Conservation (phyloP, 1,284 basidiomycete species). For the Ceratobasidium sp. region DNA sequence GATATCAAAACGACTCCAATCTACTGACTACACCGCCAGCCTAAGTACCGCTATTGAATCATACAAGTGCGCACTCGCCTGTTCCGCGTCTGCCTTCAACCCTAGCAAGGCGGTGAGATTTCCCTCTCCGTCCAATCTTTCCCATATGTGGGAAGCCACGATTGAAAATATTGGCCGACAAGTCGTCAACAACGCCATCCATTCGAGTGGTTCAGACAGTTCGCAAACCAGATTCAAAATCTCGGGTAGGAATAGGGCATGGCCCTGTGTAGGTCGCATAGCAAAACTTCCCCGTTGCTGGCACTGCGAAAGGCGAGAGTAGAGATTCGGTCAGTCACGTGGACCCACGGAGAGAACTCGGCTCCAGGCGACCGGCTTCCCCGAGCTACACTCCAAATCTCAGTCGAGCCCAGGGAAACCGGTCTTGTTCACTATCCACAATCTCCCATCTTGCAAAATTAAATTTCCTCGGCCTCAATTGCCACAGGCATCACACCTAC, state of each 20-base stretch:
- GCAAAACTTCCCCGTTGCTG: background rate
- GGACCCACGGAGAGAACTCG: no score
- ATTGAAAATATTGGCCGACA: background rate
- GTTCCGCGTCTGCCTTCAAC: background rate
- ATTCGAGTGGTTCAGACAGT: background rate
- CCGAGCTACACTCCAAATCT: no score
- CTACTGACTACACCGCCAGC: background rate
- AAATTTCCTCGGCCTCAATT: no score
- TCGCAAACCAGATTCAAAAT: background rate
- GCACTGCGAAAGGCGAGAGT: background rate
- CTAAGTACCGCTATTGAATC: no score
- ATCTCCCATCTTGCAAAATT: no score
- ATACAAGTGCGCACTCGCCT: no score
- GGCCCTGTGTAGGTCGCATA: background rate
- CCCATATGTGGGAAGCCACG: background rate
- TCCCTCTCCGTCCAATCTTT: background rate
- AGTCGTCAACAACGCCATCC: background rate
- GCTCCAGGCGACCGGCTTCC: no score
- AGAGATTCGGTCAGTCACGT: background rate
- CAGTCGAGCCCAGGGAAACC: no score
- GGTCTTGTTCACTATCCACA: no score
- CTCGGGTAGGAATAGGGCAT: background rate
- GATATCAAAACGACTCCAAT: slow-evolving; percentile 5
- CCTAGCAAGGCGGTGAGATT: background rate
- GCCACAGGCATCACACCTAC: no score